phyloP scores from a whole-genome alignment of 345 rosid genomes.

The Citrus cavaleriei region DNA sequence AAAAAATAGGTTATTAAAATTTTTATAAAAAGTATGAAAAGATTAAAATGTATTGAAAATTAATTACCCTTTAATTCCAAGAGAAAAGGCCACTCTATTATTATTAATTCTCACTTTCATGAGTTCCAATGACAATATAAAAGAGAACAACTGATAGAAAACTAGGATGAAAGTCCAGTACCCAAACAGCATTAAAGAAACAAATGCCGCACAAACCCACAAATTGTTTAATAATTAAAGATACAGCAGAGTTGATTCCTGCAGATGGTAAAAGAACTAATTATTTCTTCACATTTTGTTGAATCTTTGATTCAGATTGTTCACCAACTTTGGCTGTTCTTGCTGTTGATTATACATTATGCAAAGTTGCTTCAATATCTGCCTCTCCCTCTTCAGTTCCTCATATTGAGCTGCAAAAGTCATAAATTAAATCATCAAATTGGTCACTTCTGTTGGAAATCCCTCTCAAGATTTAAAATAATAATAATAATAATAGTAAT shows the following conservation, averaged over 20 bases:
- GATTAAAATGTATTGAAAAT: too few species aligned
- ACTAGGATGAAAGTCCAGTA: background rate
- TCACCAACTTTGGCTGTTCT: background rate
- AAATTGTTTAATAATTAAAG: background rate
- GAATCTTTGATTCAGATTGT: background rate
- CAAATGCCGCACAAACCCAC: background rate
- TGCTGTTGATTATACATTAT: background rate
- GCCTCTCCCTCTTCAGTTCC: conserved; percentile 26
- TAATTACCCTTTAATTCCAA: background rate
- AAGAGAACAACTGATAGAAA: background rate
- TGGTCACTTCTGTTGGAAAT: background rate
- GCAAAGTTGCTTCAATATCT: conserved; percentile 6
- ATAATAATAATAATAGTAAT: too few species aligned
- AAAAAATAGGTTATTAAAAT: too few species aligned
- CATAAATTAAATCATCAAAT: background rate
- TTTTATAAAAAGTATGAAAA: too few species aligned
- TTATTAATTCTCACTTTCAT: background rate
- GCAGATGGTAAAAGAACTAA: too few species aligned
- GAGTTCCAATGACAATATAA: background rate
- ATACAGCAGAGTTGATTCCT: too few species aligned
- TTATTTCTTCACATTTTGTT: background rate
- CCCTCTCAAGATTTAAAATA: too few species aligned
- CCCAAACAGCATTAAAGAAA: background rate
- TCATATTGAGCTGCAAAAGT: conserved; percentile 21
- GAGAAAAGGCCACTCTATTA: background rate